These are phyloP conservation scores for Amauroascus verrucosus DNA, from an alignment of 2,329 filamentous ascomycete genomes.

Conservation along the genomic window DNA sequence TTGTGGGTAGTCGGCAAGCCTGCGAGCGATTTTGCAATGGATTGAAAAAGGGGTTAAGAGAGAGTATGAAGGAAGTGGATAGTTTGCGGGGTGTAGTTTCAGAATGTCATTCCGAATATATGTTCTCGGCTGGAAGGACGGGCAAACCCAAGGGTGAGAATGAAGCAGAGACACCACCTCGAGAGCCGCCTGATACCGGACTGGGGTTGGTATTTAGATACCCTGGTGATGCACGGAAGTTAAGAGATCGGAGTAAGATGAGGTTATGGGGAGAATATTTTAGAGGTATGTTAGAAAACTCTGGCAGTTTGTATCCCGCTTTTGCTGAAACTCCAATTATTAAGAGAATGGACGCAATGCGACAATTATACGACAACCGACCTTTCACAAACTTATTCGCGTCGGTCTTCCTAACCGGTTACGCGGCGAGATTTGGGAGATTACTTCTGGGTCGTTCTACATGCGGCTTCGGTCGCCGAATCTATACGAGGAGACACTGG, in stretches of 20 bases:
- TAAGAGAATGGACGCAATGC: constrained; percentile 87
- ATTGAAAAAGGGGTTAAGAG: constrained; percentile 77
- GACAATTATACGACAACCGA: constrained; percentile 86
- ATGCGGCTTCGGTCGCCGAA: constrained; percentile 76
- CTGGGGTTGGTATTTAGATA: constrained; percentile 89
- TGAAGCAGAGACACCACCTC: constrained; percentile 34
- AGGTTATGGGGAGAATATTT: constrained; percentile 94
- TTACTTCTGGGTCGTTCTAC: constrained; percentile 84
- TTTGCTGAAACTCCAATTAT: constrained; percentile 12
- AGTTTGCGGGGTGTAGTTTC: constrained; percentile 69
- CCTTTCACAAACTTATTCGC: constrained; percentile 93
- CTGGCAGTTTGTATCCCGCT: background rate
- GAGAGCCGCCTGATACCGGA: constrained; percentile 74
- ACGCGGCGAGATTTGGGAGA: constrained; percentile 90
- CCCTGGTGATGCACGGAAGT: constrained; percentile 85
- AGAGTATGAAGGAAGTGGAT: constrained; percentile 77
- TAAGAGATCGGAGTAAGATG: constrained; percentile 94
- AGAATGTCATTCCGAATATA: constrained; percentile 86
- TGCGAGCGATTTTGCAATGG: constrained; percentile 96
- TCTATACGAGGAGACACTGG: constrained; percentile 71
- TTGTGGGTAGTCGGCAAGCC: constrained; percentile 75
- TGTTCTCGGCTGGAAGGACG: constrained; percentile 42
- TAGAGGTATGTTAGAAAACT: constrained; percentile 36
- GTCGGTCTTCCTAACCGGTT: constrained; percentile 90
- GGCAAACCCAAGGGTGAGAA: constrained; percentile 41